Base-by-base conservation (phyloP, 441 rosid genomes). In the Adansonia gregorii region DNA sequence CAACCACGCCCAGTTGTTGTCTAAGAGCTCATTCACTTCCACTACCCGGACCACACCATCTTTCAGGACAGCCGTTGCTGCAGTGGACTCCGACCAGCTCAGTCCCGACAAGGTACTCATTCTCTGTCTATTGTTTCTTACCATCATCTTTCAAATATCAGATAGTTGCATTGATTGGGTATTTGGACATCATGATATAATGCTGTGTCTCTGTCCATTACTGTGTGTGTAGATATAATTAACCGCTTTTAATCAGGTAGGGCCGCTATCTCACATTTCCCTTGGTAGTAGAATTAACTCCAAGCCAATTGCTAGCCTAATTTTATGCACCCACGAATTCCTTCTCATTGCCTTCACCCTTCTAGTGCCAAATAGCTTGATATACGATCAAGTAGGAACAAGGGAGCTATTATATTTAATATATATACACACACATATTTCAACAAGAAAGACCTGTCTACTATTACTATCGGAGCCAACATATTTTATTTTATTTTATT, bases 31-130 rank as follows among this genome's bases (percentile, higher is more conserved):
- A 6, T 31, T 60, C 43, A 11, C 14, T 17, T 66, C 49, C 12
- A 55, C 54, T 19, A 19, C 81, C 68, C 46, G 63, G 64, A 54
- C 79, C 49, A 22, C 75, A 52, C 61, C 87, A 19, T 81, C 93
- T 67, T 84, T 86, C 51, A 87, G 73, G 80, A 85, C 86, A 4
- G 80, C 90, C 12, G 89, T 88, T 17, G 81, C 86, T 7, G 85
- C 89, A 22, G 73, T 87, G 3, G 83, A 82, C 69, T 86, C 89
- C 59, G 82, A 72, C 74, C 82, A 87, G 41, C 89, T 85, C 71
- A 68, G 81, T 75, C 77, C 89, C 27, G 83, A 81, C 31, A 75
- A 82, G 91, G 91, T 88, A 80, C 12, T 45, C 9, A 5, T 9
- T 19, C 59, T 69, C 17, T 78, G 2, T 43, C 66, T 49, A 14